phyloP scores from a whole-genome alignment of 805 yeast species.

The Barnettozyma botsteinii region DNA sequence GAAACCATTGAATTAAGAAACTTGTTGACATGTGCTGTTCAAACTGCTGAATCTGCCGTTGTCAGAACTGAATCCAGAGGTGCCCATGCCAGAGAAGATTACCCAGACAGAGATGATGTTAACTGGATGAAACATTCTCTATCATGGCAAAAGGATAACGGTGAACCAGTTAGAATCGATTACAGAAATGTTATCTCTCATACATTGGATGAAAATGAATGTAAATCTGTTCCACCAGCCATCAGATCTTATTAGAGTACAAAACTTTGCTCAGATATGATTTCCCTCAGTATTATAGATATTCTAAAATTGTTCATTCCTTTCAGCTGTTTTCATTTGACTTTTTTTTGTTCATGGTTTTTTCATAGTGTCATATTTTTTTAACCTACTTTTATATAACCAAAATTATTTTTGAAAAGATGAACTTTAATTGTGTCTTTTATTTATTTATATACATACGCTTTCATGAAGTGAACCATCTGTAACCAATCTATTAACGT shows the following conservation, averaged over 20 bases:
- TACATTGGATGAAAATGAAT: slow-evolving; percentile 87
- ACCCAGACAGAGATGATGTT: slow-evolving; percentile 89
- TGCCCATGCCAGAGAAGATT: slow-evolving; percentile 99
- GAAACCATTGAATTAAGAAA: slow-evolving; percentile 95
- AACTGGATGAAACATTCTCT: slow-evolving; percentile 98
- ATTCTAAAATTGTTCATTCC: not conserved
- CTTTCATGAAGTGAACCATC: not conserved
- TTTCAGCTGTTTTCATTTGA: no score
- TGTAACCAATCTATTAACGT: no score
- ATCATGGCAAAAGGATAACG: slow-evolving; percentile 77
- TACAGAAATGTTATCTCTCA: slow-evolving; percentile 81
- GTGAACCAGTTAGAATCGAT: slow-evolving; percentile 65
- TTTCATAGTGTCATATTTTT: slow-evolving; percentile 1
- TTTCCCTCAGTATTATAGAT: not conserved
- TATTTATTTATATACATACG: slow-evolving; percentile 1
- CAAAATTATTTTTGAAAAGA: no score
- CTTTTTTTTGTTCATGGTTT: not conserved
- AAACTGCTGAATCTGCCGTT: slow-evolving; percentile 91
- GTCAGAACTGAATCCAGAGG: slow-evolving; percentile 98
- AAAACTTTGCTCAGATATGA: not conserved
- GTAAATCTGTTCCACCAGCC: slow-evolving; percentile 95
- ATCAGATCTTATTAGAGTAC: slow-evolving; percentile 75
- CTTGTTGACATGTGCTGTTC: slow-evolving; percentile 94
- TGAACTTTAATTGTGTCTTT: no score
- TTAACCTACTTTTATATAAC: not conserved